Base-by-base conservation (phyloP, 768 basidiomycete species). In the Mycena leptocephala region DNA sequence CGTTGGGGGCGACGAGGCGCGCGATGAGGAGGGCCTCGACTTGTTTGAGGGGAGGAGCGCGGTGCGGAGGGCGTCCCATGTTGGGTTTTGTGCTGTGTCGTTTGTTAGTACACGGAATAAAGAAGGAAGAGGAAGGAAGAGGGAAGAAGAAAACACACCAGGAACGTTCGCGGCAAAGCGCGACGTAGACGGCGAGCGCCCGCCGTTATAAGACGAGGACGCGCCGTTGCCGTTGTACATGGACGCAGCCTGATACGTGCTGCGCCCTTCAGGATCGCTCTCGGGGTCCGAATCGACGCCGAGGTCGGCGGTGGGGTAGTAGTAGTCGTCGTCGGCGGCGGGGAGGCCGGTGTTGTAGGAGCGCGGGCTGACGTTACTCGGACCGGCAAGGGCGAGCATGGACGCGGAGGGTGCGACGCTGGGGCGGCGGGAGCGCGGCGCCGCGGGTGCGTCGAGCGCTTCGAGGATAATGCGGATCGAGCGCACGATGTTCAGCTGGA, bases 401-500 rank as follows among this genome's bases (percentile, higher is more conserved):
- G 79, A 72, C 78, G 81, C 64, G 22, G 79, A 74, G 32, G 78
- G 69, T 30, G 76, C 79, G 59, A 80, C 86, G 14, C 72, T 76
- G 18, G 80, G 56, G 22, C 84, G 85, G 70, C 79, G 41, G 11
- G 69, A 30, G 22, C 22, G 83, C 76, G 85, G 80, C 77, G 82
- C 82, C 82, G 14, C 78, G 62, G 64, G 70, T 28, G 48, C 71
- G 48, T 59, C 35, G 46, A 91, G 79, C 16, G 92, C 87, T 55
- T 94, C 93, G 68, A 96, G 89, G 70, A 96, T 95, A 33, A 90
- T 89, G 66, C 93, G 93, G 66, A 96, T 86, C 16, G 95, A 95
- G 62, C 94, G 93, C 39, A 95, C 92, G 76, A 96, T 88, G 82
- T 96, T 96, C 79, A 96, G 90, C 80, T 96, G 95, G 72, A 96